Evolutionary conservation across 179 eudicot species (phyloP).

Genomic region (Pouteria campechiana): DNA sequence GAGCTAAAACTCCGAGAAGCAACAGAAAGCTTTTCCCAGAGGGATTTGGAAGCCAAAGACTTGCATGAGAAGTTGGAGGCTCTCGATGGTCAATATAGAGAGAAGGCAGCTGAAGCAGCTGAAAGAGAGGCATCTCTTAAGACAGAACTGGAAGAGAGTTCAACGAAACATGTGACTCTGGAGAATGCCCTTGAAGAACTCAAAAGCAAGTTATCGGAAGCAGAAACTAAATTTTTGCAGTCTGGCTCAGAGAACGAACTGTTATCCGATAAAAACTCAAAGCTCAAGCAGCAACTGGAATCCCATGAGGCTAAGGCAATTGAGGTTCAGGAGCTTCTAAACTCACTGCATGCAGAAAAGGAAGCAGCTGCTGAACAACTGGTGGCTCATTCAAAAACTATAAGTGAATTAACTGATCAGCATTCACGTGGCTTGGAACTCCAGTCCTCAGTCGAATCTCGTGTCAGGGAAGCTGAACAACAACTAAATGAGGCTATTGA

Average conservation of each 20-base stretch:
- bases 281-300: too few species aligned
- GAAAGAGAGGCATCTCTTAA: conserved; percentile 24
- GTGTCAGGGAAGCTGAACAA: conserved; percentile 32
- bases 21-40: conserved; percentile 21
- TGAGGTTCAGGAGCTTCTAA: conserved; percentile 50
- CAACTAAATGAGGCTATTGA: conserved; percentile 36
- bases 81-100: conserved; percentile 59
- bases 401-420: conserved; percentile 60
- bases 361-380: conserved; percentile 47
- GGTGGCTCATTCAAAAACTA: conserved; percentile 57
- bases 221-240: conserved; percentile 48
- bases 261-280: conserved; percentile 50
- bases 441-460: conserved; percentile 52
- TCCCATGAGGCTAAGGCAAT: conserved; percentile 41
- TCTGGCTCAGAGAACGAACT: conserved; percentile 46
- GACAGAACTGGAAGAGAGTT: conserved; percentile 35
- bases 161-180: conserved; percentile 16
- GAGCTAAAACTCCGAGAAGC: conserved; percentile 70
- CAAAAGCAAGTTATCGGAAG: conserved; percentile 33
- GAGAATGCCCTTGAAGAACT: conserved; percentile 42
- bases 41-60: conserved; percentile 51
- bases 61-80: conserved; percentile 38
- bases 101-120: conserved; percentile 13
- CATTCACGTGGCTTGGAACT: conserved; percentile 54
- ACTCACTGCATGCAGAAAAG: conserved; percentile 35